Evolutionary conservation across 768 basidiomycete species (phyloP).

Genomic region (Melanogaster broomeanus): DNA sequence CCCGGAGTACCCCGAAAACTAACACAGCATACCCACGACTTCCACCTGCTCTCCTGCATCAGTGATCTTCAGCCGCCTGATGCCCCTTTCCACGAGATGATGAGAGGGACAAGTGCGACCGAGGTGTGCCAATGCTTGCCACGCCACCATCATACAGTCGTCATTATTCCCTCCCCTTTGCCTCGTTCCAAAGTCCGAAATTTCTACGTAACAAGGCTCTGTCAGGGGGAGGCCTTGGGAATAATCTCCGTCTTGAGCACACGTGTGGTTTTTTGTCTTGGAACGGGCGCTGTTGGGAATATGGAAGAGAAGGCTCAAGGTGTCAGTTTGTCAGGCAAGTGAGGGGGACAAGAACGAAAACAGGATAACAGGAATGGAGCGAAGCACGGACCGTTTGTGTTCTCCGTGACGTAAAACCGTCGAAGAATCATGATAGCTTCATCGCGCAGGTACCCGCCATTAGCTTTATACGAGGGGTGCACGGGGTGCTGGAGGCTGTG

Average conservation of each 20-base stretch:
- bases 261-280: constrained; percentile 84
- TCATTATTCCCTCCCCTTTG: background rate
- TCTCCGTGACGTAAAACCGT: constrained; percentile 91
- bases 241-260: constrained; percentile 82
- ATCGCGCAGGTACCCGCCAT: constrained; percentile 75
- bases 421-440: constrained; percentile 87
- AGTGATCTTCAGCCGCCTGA: no score
- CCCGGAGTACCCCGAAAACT: no score
- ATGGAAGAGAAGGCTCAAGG: background rate
- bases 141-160: no score
- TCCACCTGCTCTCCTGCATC: no score
- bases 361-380: no score
- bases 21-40: background rate
- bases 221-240: constrained; percentile 10
- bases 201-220: background rate
- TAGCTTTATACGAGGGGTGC: constrained; percentile 74
- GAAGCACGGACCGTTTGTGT: constrained; percentile 75
- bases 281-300: constrained; percentile 69
- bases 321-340: constrained; percentile 11
- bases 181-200: background rate
- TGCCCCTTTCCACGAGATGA: background rate
- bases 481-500: constrained; percentile 67
- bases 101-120: background rate
- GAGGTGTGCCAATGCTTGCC: background rate
- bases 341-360: background rate